phyloP scores from a whole-genome alignment of 1,284 basidiomycete species.

The Cutaneotrichosporon daszewskae region DNA sequence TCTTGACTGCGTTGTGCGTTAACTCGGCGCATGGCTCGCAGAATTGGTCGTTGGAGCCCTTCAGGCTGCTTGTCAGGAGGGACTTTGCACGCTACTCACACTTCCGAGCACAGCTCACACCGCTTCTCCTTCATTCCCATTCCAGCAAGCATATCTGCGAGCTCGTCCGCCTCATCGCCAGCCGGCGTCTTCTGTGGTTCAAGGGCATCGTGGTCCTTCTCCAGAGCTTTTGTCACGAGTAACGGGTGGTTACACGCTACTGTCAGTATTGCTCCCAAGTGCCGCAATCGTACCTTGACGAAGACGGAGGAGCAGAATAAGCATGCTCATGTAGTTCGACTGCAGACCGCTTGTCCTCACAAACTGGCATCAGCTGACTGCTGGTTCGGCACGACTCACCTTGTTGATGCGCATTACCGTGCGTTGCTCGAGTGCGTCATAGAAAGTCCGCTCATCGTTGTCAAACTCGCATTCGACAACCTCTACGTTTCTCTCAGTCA shows the following conservation, averaged over 20 bases:
- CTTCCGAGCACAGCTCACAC: conserved; percentile 67
- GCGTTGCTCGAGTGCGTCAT: conserved; percentile 66
- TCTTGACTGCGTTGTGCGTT: neutral
- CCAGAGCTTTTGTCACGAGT: conserved; percentile 69
- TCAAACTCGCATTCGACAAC: conserved; percentile 70
- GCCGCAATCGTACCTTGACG: conserved; percentile 67
- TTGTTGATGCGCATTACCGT: conserved; percentile 67
- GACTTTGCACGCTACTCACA: conserved; percentile 51
- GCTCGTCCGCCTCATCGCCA: conserved; percentile 63
- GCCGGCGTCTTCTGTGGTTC: conserved; percentile 54
- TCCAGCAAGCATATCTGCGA: conserved; percentile 67
- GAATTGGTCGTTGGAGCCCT: conserved; percentile 41
- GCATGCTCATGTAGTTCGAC: conserved; percentile 73
- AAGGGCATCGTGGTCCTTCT: conserved; percentile 64
- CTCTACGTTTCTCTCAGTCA: conserved; percentile 70
- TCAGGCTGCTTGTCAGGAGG: conserved; percentile 15
- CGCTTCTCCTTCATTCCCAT: conserved; percentile 60
- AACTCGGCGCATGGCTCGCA: conserved; percentile 56
- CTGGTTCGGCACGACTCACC: neutral
- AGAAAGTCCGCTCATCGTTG: conserved; percentile 72
- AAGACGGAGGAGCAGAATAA: conserved; percentile 75
- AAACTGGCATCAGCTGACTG: conserved; percentile 41
- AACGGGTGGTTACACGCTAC: conserved; percentile 83
- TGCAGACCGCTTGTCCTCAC: conserved; percentile 55
- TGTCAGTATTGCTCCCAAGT: neutral